Conservation (phyloP, 306 rosid genomes). For the Rosa lucieae region DNA sequence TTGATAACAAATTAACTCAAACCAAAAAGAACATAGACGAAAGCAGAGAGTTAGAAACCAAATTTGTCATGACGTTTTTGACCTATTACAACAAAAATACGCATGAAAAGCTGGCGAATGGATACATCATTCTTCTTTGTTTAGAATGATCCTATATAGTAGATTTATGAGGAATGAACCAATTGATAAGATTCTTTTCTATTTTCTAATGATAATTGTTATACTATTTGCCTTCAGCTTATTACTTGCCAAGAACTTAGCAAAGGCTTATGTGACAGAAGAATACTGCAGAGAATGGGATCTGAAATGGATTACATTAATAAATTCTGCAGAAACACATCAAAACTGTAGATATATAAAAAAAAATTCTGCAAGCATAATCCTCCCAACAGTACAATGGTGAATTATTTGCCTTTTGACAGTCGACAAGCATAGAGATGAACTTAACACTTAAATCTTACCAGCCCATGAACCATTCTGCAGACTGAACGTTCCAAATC, state of each 20-base stretch:
- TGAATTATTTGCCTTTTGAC: neutral
- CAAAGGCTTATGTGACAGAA: neutral
- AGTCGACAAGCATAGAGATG: neutral
- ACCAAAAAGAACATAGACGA: neutral
- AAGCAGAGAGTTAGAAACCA: neutral
- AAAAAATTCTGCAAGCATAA: neutral
- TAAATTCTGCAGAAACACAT: neutral
- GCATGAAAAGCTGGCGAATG: neutral
- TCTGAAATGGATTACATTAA: neutral
- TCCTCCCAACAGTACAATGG: neutral
- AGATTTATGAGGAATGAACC: neutral
- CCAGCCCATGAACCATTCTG: slow-evolving; percentile 94
- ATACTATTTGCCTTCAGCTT: neutral
- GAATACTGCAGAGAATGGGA: neutral
- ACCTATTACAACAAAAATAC: neutral
- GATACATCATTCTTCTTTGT: neutral
- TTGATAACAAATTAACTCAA: neutral
- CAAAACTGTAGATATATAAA: neutral
- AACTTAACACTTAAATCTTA: slow-evolving; percentile 30
- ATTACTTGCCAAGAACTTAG: neutral
- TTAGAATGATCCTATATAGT: neutral
- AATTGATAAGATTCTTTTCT: neutral
- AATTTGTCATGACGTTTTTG: neutral
- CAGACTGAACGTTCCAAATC: slow-evolving; percentile 90
- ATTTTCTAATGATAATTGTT: neutral